Conservation (phyloP, 2,329 filamentous ascomycete species). For the Claviceps monticola region DNA sequence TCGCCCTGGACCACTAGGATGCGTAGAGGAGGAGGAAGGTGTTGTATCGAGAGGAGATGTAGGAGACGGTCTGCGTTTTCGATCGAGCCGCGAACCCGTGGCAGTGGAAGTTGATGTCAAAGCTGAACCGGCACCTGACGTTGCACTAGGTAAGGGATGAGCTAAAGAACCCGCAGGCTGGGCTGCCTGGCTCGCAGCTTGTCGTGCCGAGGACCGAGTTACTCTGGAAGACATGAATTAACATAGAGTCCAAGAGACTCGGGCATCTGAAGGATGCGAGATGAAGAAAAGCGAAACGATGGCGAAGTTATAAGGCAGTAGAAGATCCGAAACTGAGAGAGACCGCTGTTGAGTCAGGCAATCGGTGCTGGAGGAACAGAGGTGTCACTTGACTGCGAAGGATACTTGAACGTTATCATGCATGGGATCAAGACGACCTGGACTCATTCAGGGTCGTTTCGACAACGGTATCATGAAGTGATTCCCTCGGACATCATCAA, state of each 20-base stretch:
- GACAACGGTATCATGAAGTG: too few relatives aligned
- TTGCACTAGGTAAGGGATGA: slow-evolving; percentile 19
- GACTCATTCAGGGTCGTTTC: not conserved
- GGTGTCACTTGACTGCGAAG: not conserved
- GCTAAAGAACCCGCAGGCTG: slow-evolving; percentile 27
- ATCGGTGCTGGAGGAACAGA: not conserved
- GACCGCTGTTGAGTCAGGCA: not conserved
- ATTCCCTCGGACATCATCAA: not conserved
- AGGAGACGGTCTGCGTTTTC: slow-evolving; percentile 62
- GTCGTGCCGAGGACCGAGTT: slow-evolving; percentile 86
- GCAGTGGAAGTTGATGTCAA: slow-evolving; percentile 10
- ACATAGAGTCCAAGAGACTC: not conserved
- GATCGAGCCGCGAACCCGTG: slow-evolving; percentile 32
- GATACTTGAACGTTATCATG: slow-evolving; percentile 5
- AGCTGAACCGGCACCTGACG: slow-evolving; percentile 3
- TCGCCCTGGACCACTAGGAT: slow-evolving; percentile 30
- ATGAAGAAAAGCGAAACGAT: slow-evolving; percentile 15
- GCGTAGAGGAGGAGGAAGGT: slow-evolving; percentile 20
- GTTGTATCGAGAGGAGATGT: slow-evolving; percentile 28
- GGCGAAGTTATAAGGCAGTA: not conserved
- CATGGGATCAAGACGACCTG: slow-evolving; percentile 1
- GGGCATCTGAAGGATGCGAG: slow-evolving; percentile 12
- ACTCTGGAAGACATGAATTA: slow-evolving; percentile 92
- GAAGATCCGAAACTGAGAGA: not conserved
- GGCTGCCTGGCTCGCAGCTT: slow-evolving; percentile 55